Evolutionary conservation across 805 yeast species (phyloP).

Genomic region (Zygoascus ofunaensis): DNA sequence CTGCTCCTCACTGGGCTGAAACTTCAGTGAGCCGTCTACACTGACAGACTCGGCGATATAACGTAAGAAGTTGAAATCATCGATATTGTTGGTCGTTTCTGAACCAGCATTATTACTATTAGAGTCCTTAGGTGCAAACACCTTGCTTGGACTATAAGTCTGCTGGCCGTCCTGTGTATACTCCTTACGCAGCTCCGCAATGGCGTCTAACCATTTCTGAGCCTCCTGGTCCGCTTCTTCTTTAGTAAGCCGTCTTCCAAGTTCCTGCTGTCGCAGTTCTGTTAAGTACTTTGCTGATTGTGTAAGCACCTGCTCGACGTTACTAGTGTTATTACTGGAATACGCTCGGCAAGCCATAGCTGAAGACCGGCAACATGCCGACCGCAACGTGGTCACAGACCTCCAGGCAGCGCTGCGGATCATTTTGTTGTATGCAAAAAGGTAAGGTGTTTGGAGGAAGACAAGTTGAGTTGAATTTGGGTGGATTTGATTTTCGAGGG

Average conservation of each 20-base stretch:
- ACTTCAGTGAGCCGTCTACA: constrained; percentile 3
- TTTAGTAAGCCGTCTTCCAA: constrained; percentile 8
- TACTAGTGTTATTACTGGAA: too few relatives aligned
- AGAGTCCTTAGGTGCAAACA: constrained; percentile 29
- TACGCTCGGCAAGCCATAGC: too few relatives aligned
- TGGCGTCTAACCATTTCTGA: constrained; percentile 35
- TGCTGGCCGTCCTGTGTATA: constrained; percentile 25
- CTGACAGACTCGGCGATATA: constrained; percentile 16
- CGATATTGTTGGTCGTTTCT: constrained; percentile 20
- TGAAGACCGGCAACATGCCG: too few relatives aligned
- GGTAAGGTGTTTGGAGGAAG: too few relatives aligned
- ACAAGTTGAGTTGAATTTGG: too few relatives aligned
- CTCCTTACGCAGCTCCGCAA: constrained; percentile 32
- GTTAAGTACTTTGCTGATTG: constrained; percentile 17
- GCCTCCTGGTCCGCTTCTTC: constrained; percentile 32
- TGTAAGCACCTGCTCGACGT: too few relatives aligned
- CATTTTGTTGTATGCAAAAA: too few relatives aligned
- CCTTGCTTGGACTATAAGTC: constrained; percentile 31
- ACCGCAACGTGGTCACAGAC: too few relatives aligned
- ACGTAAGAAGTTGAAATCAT: constrained; percentile 27
- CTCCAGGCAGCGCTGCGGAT: too few relatives aligned
- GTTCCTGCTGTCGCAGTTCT: constrained; percentile 8
- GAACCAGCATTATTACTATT: constrained; percentile 13
- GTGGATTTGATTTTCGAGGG: too few relatives aligned
- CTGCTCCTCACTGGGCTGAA: constrained; percentile 54